A percentile compares a stretch with the other conserved stretches of the same genome.
phyloP scores from a whole-genome alignment of 2,329 filamentous ascomycete genomes.

The Pseudopithomyces maydicus region DNA sequence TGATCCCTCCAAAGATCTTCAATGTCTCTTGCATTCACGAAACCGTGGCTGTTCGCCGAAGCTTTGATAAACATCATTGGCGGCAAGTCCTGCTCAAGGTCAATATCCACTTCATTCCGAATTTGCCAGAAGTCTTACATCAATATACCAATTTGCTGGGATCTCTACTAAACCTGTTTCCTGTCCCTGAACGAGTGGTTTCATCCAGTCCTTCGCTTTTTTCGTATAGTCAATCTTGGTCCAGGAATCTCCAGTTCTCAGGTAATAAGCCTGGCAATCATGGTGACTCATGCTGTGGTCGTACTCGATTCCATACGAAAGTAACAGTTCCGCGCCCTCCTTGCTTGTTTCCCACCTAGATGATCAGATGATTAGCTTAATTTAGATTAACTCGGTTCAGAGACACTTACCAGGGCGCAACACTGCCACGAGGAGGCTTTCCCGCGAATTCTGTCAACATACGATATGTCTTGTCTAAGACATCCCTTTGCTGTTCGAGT shows the following conservation, averaged over 20 bases:
- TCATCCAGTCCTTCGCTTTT: conserved; percentile 69
- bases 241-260: conserved; percentile 68
- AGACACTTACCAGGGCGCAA: conserved; percentile 66
- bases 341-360: conserved; percentile 71
- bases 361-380: background rate
- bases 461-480: conserved; percentile 75
- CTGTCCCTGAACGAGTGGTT: conserved; percentile 63
- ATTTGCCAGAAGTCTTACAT: conserved; percentile 49
- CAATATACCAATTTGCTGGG: conserved; percentile 68
- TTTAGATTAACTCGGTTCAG: background rate
- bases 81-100: conserved; percentile 45
- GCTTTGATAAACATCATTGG: conserved; percentile 77
- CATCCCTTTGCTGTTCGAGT: conserved; percentile 74
- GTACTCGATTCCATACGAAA: conserved; percentile 71
- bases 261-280: conserved; percentile 68
- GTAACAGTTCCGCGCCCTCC: conserved; percentile 68
- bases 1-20: conserved; percentile 70
- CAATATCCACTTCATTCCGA: conserved; percentile 47
- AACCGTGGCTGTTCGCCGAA: conserved; percentile 68
- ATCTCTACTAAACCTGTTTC: conserved; percentile 70
- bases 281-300: conserved; percentile 71
- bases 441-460: conserved; percentile 71
- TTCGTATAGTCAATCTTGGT: conserved; percentile 70
- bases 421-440: conserved; percentile 72
- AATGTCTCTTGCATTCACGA: conserved; percentile 60